Base-by-base conservation (phyloP, 2,329 filamentous ascomycete genomes). In the Ascochyta clinopodiicola region DNA sequence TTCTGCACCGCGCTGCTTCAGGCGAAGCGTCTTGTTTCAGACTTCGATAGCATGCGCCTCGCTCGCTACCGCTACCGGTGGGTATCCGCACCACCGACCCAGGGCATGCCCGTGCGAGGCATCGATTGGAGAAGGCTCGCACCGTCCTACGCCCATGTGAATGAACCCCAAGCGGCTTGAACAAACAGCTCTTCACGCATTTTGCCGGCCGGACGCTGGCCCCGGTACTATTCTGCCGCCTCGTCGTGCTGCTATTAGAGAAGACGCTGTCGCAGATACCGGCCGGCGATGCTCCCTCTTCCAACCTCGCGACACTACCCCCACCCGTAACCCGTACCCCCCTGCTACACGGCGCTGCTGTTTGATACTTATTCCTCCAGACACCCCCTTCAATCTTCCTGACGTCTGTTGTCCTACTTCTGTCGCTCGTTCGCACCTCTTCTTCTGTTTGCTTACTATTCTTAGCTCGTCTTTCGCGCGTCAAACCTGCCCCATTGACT, bases 311-410 rank as follows among this genome's bases (percentile, higher is more conserved):
- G 63, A 62, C 60, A 57, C 57, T 54, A 47, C 59, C 55, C 60
- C 51, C 46, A 38, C 38, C 46, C 31, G 7, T 15, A 24, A 8
- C n/a, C 46, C 31, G 7, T 15, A 24, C 8, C n/a, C 46, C 52
- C 52, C 52, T 46, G 52, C 46, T 37, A 46, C 43, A 31, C 40
- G 52, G 51, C 59, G 57, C 47, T 48, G 52, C 44, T 54, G 61
- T 70, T 69, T 68, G 62, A 68, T 69, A 71, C 67, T 61, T 67
- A 67, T 68, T 69, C 68, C 56, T 60, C 51, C 58, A 54, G 54
- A 51, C 59, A 56, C 61, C 52, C 54, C 59, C 47, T 54, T 55
- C 56, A 56, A 64, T 54, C 58, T 53, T 21, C 38, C 56, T 46
- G 53, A 63, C 64, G 43, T 61, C 51, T 59, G 46, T 47, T 56